A percentile compares a stretch with the other conserved stretches of the same genome.
Evolutionary conservation across 208 protist genomes (phyloP).

Genomic region (Crithidia fasciculata): DNA sequence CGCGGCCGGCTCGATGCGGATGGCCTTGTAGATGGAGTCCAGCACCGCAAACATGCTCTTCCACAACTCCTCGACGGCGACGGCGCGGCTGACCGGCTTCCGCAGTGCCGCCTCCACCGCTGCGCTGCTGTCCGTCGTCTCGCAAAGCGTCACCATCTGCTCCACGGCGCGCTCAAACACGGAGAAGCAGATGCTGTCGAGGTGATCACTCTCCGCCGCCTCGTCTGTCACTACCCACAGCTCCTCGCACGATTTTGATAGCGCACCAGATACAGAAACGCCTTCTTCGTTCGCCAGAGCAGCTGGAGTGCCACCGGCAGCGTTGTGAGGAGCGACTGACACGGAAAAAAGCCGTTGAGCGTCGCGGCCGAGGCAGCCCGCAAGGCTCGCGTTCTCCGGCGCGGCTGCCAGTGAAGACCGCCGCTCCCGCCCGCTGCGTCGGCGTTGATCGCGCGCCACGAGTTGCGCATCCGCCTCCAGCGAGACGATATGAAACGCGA

Average conservation of each 20-base stretch:
- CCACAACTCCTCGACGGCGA: conserved; percentile 37
- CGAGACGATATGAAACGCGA: conserved; percentile 71
- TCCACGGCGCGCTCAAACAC: conserved; percentile 49
- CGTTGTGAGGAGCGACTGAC: no score
- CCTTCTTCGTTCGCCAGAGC: background rate
- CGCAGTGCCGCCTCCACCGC: conserved; percentile 29
- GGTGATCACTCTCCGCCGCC: conserved; percentile 5
- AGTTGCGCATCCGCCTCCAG: conserved; percentile 69
- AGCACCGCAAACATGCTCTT: conserved; percentile 46
- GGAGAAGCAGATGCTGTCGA: conserved; percentile 39
- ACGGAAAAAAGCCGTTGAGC: conserved; percentile 4
- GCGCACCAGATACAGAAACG: background rate
- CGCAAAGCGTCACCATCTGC: conserved; percentile 48
- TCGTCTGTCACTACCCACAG: background rate
- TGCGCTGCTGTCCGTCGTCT: conserved; percentile 26
- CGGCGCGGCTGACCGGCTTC: conserved; percentile 21
- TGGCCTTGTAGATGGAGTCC: conserved; percentile 42
- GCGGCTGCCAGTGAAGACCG: background rate
- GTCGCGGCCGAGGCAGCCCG: background rate
- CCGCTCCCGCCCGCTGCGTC: conserved; percentile 8
- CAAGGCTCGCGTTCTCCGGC: background rate
- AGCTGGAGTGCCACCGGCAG: background rate
- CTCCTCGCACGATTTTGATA: background rate
- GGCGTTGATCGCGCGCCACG: conserved; percentile 15
- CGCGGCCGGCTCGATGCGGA: conserved; percentile 34